A percentile compares a stretch with the other conserved stretches of the same genome.
phyloP scores from a whole-genome alignment of 495 filamentous ascomycete species.

The Hyaloscypha bicolor region DNA sequence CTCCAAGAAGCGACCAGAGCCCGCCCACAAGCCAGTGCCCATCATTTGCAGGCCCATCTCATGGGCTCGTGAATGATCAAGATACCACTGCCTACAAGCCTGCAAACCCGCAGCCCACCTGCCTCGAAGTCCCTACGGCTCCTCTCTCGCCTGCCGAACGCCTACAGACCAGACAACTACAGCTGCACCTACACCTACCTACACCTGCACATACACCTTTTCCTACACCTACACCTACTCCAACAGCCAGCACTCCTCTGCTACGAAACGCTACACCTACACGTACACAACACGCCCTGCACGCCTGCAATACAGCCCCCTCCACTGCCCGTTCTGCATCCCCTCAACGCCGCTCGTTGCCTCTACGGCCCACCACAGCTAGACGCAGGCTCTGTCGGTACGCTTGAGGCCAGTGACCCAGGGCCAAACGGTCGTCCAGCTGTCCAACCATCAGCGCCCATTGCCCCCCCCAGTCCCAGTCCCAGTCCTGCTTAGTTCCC shows the following conservation, averaged over 20 bases:
- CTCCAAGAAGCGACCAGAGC: slow-evolving; percentile 6
- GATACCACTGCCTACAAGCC: slow-evolving; percentile 14
- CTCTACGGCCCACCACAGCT: background rate
- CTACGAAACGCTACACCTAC: slow-evolving; percentile 6
- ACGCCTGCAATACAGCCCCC: background rate
- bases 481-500: slow-evolving; percentile 27
- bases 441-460: slow-evolving; percentile 25
- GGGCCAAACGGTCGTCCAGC: slow-evolving; percentile 19
- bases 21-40: background rate
- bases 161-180: too few species aligned
- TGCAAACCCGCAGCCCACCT: background rate
- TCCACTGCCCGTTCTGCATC: slow-evolving; percentile 3
- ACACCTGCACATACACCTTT: background rate
- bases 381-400: background rate
- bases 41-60: slow-evolving; percentile 19
- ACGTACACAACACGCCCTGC: slow-evolving; percentile 1
- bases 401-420: slow-evolving; percentile 19
- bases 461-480: background rate
- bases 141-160: background rate
- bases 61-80: slow-evolving; percentile 23
- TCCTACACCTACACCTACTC: background rate
- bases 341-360: background rate
- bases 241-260: background rate
- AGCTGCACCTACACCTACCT: background rate
- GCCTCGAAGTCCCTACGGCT: background rate